A percentile compares a stretch with the other conserved stretches of the same genome.
These are phyloP conservation scores for Suillus subluteus DNA, from an alignment of 768 basidiomycete genomes.

Conservation along the genomic window DNA sequence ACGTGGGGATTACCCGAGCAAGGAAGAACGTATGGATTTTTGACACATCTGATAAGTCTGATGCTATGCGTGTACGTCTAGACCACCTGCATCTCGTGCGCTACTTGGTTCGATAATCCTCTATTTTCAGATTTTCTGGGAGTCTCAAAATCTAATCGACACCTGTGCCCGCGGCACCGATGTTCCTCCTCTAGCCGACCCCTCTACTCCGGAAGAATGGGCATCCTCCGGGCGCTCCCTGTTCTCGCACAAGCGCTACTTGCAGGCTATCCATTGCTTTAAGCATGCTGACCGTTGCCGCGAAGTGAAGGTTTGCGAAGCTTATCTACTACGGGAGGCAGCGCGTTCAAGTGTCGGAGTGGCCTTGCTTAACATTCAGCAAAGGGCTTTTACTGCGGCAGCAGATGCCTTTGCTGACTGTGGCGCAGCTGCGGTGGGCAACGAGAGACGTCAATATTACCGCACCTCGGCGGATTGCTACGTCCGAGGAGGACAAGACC, in stretches of 20 bases:
- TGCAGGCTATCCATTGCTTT: constrained; percentile 58
- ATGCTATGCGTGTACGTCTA: constrained; percentile 57
- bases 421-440: constrained; percentile 35
- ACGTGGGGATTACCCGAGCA: constrained; percentile 73
- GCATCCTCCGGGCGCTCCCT: constrained; percentile 40
- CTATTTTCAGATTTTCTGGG: constrained; percentile 53
- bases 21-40: constrained; percentile 72
- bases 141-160: constrained; percentile 45
- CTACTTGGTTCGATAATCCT: background rate
- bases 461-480: constrained; percentile 52
- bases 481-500: constrained; percentile 40
- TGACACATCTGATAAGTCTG: constrained; percentile 58
- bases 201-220: constrained; percentile 53
- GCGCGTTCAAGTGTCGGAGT: constrained; percentile 42
- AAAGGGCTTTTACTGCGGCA: constrained; percentile 46
- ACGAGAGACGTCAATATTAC: constrained; percentile 41
- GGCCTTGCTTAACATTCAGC: constrained; percentile 26
- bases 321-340: constrained; percentile 56
- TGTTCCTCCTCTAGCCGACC: constrained; percentile 54
- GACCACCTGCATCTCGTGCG: background rate
- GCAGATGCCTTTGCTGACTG: constrained; percentile 54
- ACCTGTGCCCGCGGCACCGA: constrained; percentile 50
- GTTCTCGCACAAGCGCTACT: constrained; percentile 39
- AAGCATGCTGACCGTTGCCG: constrained; percentile 46
- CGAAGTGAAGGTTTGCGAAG: constrained; percentile 51